Evolutionary conservation across 306 rosid species (phyloP).

Genomic region (Hippophae gyantsensis): DNA sequence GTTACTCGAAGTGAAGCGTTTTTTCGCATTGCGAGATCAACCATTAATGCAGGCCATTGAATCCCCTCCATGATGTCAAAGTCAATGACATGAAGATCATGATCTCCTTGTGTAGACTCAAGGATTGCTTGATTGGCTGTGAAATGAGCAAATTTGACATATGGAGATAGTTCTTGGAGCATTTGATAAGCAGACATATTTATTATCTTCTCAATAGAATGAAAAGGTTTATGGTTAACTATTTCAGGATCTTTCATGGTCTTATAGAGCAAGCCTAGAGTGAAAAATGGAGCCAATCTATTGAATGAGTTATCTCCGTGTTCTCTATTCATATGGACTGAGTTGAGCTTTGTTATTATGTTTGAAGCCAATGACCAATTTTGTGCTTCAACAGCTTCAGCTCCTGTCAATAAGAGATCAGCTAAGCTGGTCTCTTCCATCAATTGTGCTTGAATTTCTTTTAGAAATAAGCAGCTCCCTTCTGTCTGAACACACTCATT

Average conservation of each 20-base stretch:
- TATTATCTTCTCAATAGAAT: constrained; percentile 11
- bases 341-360: constrained; percentile 31
- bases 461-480: constrained; percentile 14
- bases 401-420: constrained; percentile 55
- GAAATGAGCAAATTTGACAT: constrained; percentile 57
- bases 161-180: constrained; percentile 59
- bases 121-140: constrained; percentile 66
- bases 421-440: constrained; percentile 50
- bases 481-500: constrained; percentile 13
- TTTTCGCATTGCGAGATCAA: constrained; percentile 43
- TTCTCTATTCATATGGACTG: constrained; percentile 12
- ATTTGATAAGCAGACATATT: constrained; percentile 36
- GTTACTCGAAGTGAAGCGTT: constrained; percentile 36
- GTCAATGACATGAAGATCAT: constrained; percentile 47
- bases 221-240: constrained; percentile 13
- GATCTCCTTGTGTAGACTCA: constrained; percentile 40
- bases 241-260: constrained; percentile 12
- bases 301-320: constrained; percentile 33
- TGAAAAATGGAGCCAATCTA: constrained; percentile 43
- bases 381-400: constrained; percentile 61
- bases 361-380: constrained; percentile 34
- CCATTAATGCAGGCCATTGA: constrained; percentile 70
- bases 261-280: constrained; percentile 39
- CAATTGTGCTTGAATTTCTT: constrained; percentile 44
- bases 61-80: constrained; percentile 68